Percentiles rank a stretch among this genome's conserved stretches.
phyloP scores from a whole-genome alignment of 345 rosid species.

The Citrus mangshanensis region DNA sequence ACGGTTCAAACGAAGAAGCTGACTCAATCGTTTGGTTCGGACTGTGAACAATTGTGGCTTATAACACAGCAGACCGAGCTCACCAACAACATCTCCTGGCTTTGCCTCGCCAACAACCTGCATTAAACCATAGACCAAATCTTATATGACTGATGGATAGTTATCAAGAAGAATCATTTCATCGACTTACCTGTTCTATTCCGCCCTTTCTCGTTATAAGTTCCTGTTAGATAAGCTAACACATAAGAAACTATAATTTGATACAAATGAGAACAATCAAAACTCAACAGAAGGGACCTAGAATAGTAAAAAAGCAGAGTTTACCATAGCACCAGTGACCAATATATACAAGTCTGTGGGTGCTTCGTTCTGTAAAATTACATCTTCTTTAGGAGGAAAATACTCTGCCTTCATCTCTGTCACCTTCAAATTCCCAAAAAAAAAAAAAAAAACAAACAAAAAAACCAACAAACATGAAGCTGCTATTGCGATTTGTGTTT shows the following conservation, averaged over 20 bases:
- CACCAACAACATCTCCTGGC: slow-evolving; percentile 75
- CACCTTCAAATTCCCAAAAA: slow-evolving; percentile 39
- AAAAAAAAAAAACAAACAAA: background rate
- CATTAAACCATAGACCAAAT: slow-evolving; percentile 4
- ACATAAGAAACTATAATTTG: slow-evolving; percentile 15
- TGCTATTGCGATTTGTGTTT: background rate
- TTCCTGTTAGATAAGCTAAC: slow-evolving; percentile 44
- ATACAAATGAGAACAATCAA: background rate
- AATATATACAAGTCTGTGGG: slow-evolving; percentile 81
- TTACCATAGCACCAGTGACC: slow-evolving; percentile 81
- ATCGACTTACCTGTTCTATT: slow-evolving; percentile 58
- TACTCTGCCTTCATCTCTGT: slow-evolving; percentile 93
- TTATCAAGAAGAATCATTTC: background rate
- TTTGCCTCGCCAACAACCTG: slow-evolving; percentile 68
- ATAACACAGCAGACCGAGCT: slow-evolving; percentile 82
- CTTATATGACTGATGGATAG: background rate
- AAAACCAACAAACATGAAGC: background rate
- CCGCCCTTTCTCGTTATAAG: slow-evolving; percentile 49
- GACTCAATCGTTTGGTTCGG: slow-evolving; percentile 76
- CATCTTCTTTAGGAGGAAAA: slow-evolving; percentile 90
- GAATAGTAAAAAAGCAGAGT: background rate
- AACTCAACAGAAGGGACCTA: background rate
- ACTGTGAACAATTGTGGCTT: slow-evolving; percentile 85
- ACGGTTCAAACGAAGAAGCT: slow-evolving; percentile 86
- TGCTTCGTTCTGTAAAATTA: slow-evolving; percentile 86